Evolutionary conservation across 139 green algal species (phyloP).

Genomic region (Coccomyxa sp.): DNA sequence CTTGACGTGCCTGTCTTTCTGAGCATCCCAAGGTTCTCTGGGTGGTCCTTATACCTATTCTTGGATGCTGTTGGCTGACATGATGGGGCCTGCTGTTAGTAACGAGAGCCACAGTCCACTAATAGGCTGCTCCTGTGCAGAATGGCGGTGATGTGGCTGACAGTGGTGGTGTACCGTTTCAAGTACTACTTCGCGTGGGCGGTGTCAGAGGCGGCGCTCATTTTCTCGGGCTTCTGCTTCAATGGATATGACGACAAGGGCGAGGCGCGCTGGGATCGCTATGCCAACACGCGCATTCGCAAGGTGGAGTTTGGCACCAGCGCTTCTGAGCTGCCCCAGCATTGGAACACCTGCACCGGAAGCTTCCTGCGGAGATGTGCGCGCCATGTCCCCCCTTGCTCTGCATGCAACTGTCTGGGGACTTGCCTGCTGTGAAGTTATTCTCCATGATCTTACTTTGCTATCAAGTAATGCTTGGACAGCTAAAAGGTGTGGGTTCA

Average conservation of each 20-base stretch:
- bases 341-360: slow-evolving; percentile 82
- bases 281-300: slow-evolving; percentile 60
- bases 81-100: too few species aligned
- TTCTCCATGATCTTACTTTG: neutral
- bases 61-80: too few species aligned
- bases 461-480: neutral
- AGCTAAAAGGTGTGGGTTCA: too few species aligned
- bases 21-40: neutral
- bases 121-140: neutral
- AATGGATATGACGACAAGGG: slow-evolving; percentile 27
- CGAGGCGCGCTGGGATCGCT: slow-evolving; percentile 60
- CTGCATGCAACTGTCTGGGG: neutral
- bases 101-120: too few species aligned
- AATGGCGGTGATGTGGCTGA: slow-evolving; percentile 19
- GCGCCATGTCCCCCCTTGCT: neutral
- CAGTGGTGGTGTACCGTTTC: slow-evolving; percentile 40
- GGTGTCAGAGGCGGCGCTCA: slow-evolving; percentile 35
- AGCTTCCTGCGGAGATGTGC: slow-evolving; percentile 59
- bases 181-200: slow-evolving; percentile 75
- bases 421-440: neutral
- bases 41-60: too few species aligned
- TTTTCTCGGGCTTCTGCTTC: slow-evolving; percentile 71
- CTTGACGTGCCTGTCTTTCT: neutral
- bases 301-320: slow-evolving; percentile 61
- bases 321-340: slow-evolving; percentile 41